phyloP scores from a whole-genome alignment of 2,329 filamentous ascomycete species.

The Arthrobotrys musiformis region DNA sequence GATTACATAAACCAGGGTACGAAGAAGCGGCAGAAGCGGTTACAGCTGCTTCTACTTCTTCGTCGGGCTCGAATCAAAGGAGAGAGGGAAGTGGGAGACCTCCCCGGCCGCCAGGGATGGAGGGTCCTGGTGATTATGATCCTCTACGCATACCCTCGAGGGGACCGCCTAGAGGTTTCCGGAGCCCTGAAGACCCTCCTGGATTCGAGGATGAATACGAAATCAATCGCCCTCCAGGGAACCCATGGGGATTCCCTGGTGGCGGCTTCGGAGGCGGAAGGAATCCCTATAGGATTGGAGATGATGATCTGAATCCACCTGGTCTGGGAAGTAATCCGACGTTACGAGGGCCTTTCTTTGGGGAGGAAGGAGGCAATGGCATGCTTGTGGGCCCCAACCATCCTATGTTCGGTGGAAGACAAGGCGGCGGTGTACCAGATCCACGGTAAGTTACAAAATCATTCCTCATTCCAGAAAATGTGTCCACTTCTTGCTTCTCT shows the following conservation, averaged over 20 bases:
- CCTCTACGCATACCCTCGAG: slow-evolving; percentile 63
- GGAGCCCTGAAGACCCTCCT: slow-evolving; percentile 77
- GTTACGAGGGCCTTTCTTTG: slow-evolving; percentile 74
- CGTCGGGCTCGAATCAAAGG: slow-evolving; percentile 20
- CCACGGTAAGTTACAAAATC: slow-evolving; percentile 15
- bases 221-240: slow-evolving; percentile 74
- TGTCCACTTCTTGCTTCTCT: neutral
- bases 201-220: slow-evolving; percentile 95
- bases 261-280: slow-evolving; percentile 64
- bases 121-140: slow-evolving; percentile 64
- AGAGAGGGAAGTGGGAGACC: slow-evolving; percentile 8
- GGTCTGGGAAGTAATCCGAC: slow-evolving; percentile 88
- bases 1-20: slow-evolving; percentile 80
- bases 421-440: slow-evolving; percentile 61
- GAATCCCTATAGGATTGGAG: slow-evolving; percentile 77
- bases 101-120: slow-evolving; percentile 38
- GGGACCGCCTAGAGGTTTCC: slow-evolving; percentile 73
- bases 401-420: slow-evolving; percentile 76
- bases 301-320: slow-evolving; percentile 86
- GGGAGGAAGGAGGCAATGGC: slow-evolving; percentile 71
- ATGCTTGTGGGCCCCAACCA: slow-evolving; percentile 98
- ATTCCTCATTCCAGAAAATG: too few relatives aligned
- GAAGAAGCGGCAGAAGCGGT: slow-evolving; percentile 67
- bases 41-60: slow-evolving; percentile 26
- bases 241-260: slow-evolving; percentile 62